phyloP scores from a whole-genome alignment of 768 basidiomycete genomes.

The Amyloporia xantha region DNA sequence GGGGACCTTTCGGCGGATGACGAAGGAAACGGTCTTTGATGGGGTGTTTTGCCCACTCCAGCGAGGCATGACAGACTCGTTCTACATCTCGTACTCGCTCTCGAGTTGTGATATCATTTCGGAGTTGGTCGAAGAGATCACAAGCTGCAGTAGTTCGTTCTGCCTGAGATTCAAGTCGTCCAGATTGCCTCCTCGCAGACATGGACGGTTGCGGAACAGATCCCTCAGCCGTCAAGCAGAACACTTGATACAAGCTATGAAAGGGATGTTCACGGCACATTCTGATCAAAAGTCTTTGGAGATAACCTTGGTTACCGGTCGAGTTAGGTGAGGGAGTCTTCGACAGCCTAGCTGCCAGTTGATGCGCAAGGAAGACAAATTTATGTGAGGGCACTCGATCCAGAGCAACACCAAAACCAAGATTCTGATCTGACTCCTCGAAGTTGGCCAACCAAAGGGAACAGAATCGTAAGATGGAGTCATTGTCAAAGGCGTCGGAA shows the following conservation, averaged over 20 bases:
- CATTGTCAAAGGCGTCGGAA: slow-evolving; percentile 70
- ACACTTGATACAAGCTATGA: slow-evolving; percentile 87
- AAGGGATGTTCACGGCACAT: slow-evolving; percentile 92
- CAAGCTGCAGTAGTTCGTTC: slow-evolving; percentile 63
- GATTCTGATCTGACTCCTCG: slow-evolving; percentile 44
- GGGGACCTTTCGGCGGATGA: slow-evolving; percentile 3
- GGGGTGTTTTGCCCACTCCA: slow-evolving; percentile 66
- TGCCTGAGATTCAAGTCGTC: slow-evolving; percentile 37
- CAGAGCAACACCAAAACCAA: slow-evolving; percentile 38
- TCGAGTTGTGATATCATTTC: slow-evolving; percentile 31
- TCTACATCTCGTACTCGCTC: slow-evolving; percentile 48
- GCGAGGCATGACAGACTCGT: slow-evolving; percentile 52
- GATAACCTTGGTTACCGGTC: slow-evolving; percentile 41
- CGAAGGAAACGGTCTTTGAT: slow-evolving; percentile 29
- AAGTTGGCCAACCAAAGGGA: slow-evolving; percentile 93
- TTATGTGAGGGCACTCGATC: slow-evolving; percentile 74
- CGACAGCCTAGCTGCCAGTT: slow-evolving; percentile 85
- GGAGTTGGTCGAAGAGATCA: slow-evolving; percentile 51
- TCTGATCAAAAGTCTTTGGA: slow-evolving; percentile 59
- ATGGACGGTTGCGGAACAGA: slow-evolving; percentile 13
- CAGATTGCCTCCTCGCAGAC: slow-evolving; percentile 38
- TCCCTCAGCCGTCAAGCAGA: slow-evolving; percentile 51
- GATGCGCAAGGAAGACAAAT: slow-evolving; percentile 87
- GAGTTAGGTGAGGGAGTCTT: slow-evolving; percentile 25
- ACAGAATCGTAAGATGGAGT: slow-evolving; percentile 72